Evolutionary conservation across 2,329 filamentous ascomycete genomes (phyloP), one percentile per base, ranked within the genome.

Genomic region (Verticillium tricorpus): DNA sequence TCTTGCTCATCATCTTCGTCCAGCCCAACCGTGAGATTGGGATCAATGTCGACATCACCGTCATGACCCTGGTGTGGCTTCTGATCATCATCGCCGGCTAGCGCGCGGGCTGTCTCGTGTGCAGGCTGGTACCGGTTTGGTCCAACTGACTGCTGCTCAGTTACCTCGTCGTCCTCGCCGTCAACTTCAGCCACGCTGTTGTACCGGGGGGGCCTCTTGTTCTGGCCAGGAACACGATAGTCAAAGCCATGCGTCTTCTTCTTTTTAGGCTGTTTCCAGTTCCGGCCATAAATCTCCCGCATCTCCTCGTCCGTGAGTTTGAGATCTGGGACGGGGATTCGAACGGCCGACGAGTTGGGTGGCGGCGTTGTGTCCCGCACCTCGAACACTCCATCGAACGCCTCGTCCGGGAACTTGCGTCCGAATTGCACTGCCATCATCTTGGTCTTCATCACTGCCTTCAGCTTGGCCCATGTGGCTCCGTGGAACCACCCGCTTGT

Each of bases 371-470:
- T 73, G 67, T 70, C 75, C 52, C 65, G 73, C 63, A 73, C 69
- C 25, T 74, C 68, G 50, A 84, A 70, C 8, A 80, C 74, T 14
- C 74, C 72, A 22, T 75, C 75, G 62, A 84, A 81, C 50, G 81
- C 80, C 19, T 74, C 73, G 55, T 83, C 78, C 3, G 76, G 77
- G 0, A 88, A 74, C 17, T 77, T 76, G 31, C 84, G 79, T 9
- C 81, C 79, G 56, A 85, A 84, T 22, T 86, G 82, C 56, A 93
- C 84, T 1, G 85, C 84, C 12, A 88, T 82, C 70, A 97, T 88
- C 76, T 96, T 97, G 57, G 89, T 88, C 71, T 93, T 92, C 89
- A 97, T 93, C 66, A 96, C 88, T 2, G 90, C 87, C 69, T 93
- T 93, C 55, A 89, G 88, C 71, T 97, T 97, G 55, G 89, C 87